phyloP scores from a whole-genome alignment of 2,329 filamentous ascomycete species.

The Diaporthe sp. region DNA sequence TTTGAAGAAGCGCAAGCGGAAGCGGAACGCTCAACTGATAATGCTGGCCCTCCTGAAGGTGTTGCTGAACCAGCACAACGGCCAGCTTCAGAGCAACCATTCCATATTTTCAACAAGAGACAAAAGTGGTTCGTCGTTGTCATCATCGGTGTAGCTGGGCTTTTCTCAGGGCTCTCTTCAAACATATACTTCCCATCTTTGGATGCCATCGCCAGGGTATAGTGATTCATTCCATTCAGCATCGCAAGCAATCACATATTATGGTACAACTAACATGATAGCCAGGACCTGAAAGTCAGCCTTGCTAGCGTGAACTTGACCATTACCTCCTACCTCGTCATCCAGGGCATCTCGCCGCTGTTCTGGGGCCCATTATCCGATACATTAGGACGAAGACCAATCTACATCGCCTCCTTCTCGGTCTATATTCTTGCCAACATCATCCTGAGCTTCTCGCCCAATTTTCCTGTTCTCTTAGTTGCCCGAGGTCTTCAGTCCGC shows the following conservation, averaged over 20 bases:
- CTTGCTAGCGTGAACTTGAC: slow-evolving; percentile 52
- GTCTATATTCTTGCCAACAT: slow-evolving; percentile 63
- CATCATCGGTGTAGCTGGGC: slow-evolving; percentile 61
- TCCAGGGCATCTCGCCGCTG: slow-evolving; percentile 63
- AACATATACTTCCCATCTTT: slow-evolving; percentile 65
- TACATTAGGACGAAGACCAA: slow-evolving; percentile 57
- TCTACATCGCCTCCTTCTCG: slow-evolving; percentile 58
- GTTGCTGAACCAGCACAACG: background rate
- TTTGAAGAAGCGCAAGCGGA: background rate
- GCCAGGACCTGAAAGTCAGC: slow-evolving; percentile 48
- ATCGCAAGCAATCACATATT: too few relatives aligned
- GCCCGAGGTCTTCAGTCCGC: slow-evolving; percentile 61
- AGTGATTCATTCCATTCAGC: too few relatives aligned
- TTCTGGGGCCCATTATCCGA: slow-evolving; percentile 64
- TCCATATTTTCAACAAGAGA: slow-evolving; percentile 51
- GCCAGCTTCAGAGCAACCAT: slow-evolving; percentile 38
- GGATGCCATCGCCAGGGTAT: slow-evolving; percentile 51
- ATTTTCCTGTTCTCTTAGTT: slow-evolving; percentile 56
- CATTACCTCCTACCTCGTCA: slow-evolving; percentile 60
- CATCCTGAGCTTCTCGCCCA: slow-evolving; percentile 57
- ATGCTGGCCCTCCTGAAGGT: background rate
- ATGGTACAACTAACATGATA: background rate
- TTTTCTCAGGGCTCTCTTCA: slow-evolving; percentile 65
- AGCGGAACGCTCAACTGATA: background rate
- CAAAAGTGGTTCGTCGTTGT: slow-evolving; percentile 61